A percentile compares a stretch with the other conserved stretches of the same genome.
These are phyloP conservation scores for Blechomonas ayalai DNA, from an alignment of 208 protist genomes.

Conservation along the genomic window DNA sequence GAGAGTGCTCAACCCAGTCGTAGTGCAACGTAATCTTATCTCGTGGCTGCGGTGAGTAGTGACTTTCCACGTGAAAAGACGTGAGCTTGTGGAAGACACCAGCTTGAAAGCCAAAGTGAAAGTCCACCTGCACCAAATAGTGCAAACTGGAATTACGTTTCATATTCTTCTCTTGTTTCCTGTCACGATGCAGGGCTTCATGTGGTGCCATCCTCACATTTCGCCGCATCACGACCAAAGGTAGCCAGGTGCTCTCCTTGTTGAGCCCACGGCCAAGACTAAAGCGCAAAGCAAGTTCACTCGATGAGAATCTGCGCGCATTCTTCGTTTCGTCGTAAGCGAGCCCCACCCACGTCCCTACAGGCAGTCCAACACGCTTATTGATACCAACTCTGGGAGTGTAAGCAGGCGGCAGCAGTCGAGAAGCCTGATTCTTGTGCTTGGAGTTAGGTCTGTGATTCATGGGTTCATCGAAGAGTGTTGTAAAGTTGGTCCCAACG, in stretches of 20 bases:
- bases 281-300: conserved; percentile 49
- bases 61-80: conserved; percentile 20
- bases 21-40: conserved; percentile 30
- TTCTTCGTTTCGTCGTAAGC: conserved; percentile 2
- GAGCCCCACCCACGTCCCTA: conserved; percentile 7
- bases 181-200: neutral
- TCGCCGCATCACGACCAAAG: conserved; percentile 17
- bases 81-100: conserved; percentile 52
- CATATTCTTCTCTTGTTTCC: neutral
- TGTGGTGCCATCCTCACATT: neutral
- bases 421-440: conserved; percentile 23
- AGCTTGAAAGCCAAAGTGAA: conserved; percentile 58
- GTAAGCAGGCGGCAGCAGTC: conserved; percentile 29
- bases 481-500: conserved; percentile 2
- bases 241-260: conserved; percentile 71
- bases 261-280: conserved; percentile 39
- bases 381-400: conserved; percentile 58
- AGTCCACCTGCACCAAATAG: conserved; percentile 29
- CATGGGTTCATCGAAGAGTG: no score
- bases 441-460: conserved; percentile 3
- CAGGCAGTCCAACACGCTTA: conserved; percentile 19
- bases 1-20: conserved; percentile 50
- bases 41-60: conserved; percentile 21
- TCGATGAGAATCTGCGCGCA: conserved; percentile 15
- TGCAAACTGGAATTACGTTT: conserved; percentile 9